A percentile compares a stretch with the other conserved stretches of the same genome.
These are phyloP conservation scores for Coniochaeta pulveracea DNA, from an alignment of 2,329 filamentous ascomycete genomes.

Conservation along the genomic window DNA sequence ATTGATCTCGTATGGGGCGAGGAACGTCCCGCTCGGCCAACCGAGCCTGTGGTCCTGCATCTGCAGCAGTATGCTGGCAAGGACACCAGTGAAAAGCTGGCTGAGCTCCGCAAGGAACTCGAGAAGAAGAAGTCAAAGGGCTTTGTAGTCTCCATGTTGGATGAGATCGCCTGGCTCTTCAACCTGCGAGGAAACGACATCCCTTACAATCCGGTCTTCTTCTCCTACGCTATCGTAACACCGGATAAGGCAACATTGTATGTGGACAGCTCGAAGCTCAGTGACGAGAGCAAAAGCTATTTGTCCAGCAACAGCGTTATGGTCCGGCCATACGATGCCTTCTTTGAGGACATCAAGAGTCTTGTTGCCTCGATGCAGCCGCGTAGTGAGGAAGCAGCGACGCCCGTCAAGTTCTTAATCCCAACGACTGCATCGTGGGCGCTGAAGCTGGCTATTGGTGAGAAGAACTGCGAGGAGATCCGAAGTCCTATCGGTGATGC, in stretches of 20 bases:
- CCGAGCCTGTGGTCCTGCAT: constrained; percentile 64
- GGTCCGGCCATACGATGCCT: constrained; percentile 70
- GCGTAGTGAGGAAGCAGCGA: constrained; percentile 10
- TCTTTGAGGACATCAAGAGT: constrained; percentile 66
- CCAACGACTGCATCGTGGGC: constrained; percentile 93
- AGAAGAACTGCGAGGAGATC: constrained; percentile 73
- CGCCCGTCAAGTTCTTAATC: constrained; percentile 60
- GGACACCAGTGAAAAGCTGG: constrained; percentile 69
- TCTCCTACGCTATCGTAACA: constrained; percentile 87
- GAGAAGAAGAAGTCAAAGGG: constrained; percentile 81
- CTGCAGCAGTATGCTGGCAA: constrained; percentile 69
- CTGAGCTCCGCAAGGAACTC: constrained; percentile 79
- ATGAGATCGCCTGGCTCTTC: constrained; percentile 98
- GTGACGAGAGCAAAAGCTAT: constrained; percentile 54
- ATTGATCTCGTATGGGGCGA: constrained; percentile 84
- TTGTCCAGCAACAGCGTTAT: constrained; percentile 58
- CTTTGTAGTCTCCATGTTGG: constrained; percentile 87
- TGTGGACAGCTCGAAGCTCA: constrained; percentile 69
- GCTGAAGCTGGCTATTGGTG: constrained; percentile 71
- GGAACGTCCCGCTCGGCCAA: constrained; percentile 62
- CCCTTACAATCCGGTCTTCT: constrained; percentile 96
- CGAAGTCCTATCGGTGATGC: constrained; percentile 81
- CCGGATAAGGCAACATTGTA: constrained; percentile 69
- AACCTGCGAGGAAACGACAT: constrained; percentile 93
- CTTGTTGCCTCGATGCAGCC: constrained; percentile 32